Base-by-base conservation (phyloP, 495 filamentous ascomycete species). In the Penicillium riverlandense region DNA sequence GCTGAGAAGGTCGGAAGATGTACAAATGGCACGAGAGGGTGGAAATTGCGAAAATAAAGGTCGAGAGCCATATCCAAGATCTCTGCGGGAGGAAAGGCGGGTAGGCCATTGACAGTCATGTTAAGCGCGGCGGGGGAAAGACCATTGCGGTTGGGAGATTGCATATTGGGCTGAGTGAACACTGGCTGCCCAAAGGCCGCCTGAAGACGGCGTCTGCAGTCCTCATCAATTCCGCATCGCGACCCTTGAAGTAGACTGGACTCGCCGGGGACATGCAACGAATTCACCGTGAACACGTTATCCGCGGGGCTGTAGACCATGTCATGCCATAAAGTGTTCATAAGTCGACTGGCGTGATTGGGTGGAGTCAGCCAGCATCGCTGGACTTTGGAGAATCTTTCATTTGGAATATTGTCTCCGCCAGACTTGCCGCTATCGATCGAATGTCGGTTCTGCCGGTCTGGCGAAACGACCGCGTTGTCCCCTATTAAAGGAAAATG, bases 41-140 rank as follows among this genome's bases (percentile, higher is more conserved):
- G 69, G 42, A 74, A 76, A 8, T 68, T 67, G 35, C 70, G 67
- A 43, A 77, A 72, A 44, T 68, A 77, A 12, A 74, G 52, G 39
- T 77, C 74, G n/a, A 77, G 57, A n/a, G 70, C 70, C 61, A 75
- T 74, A 49, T 77, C 72, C n/a, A 77, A 53, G n/a, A 75, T 65
- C 44, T 76, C 72, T 7, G 70, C 66, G 7, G 71, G 70, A 38
- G 74, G 74, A 32, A 76, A 77, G 14, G 51, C 61, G 9, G 62
- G 46, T 9, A 61, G 50, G 37, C 52, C 43, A 38, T 47, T 59
- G 7, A 52, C 49, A 11, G 52, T 38, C 8, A 55, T 55, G 29
- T 37, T 54, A 10, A 55, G 52, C 13, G 58, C 45, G 1, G 45
- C 47, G 13, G 62, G 59, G 15, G 64, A 61, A 13, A 57, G 35